Conservation (phyloP, 2,329 filamentous ascomycete species). For the Pleoardoris graminearum region DNA sequence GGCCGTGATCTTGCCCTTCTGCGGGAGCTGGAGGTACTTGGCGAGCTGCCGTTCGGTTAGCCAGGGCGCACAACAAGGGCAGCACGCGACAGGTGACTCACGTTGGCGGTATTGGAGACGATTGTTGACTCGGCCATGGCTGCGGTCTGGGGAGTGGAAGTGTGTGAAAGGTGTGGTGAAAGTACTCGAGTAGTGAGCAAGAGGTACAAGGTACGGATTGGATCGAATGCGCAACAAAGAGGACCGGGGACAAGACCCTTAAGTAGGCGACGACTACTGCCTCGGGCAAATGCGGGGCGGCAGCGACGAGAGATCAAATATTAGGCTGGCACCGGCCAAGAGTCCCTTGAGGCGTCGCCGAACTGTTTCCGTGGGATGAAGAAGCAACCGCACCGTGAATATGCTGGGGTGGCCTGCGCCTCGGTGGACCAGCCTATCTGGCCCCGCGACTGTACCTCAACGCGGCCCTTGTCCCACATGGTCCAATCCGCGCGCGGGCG, state of each 20-base stretch:
- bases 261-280: constrained; percentile 24
- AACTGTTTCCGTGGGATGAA: constrained; percentile 46
- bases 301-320: constrained; percentile 22
- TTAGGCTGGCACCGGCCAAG: constrained; percentile 39
- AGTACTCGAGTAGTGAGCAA: constrained; percentile 13
- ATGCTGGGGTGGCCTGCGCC: neutral
- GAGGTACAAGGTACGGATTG: constrained; percentile 20
- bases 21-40: constrained; percentile 90
- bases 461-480: neutral
- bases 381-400: constrained; percentile 27
- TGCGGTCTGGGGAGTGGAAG: constrained; percentile 25
- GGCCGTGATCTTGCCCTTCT: constrained; percentile 85
- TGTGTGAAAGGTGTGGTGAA: constrained; percentile 5
- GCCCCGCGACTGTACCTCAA: constrained; percentile 14
- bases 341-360: constrained; percentile 32
- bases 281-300: constrained; percentile 41
- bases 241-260: constrained; percentile 28
- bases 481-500: constrained; percentile 3
- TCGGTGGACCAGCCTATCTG: neutral
- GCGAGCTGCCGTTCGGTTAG: constrained; percentile 65
- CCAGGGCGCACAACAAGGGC: constrained; percentile 1
- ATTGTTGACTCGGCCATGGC: constrained; percentile 47
- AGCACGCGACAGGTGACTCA: constrained; percentile 41
- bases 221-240: constrained; percentile 27
- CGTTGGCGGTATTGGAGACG: constrained; percentile 54